Percentiles rank a stretch among this genome's conserved stretches.
These are phyloP conservation scores for Asparagopsis taxiformis DNA, from an alignment of 31 red algal species.

Conservation along the genomic window DNA sequence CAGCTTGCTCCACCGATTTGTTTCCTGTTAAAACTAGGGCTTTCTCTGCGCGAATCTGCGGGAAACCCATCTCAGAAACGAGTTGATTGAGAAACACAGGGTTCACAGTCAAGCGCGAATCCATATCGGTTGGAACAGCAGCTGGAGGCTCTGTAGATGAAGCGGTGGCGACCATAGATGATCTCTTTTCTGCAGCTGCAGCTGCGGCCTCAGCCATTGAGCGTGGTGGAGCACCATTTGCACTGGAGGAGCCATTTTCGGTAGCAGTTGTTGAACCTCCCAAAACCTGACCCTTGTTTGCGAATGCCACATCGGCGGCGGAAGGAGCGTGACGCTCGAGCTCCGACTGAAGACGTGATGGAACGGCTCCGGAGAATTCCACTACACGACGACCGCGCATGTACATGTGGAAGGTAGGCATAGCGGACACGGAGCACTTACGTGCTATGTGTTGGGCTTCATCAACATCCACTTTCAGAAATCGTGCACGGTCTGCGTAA, in stretches of 20 bases:
- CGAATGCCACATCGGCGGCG: conserved; percentile 45
- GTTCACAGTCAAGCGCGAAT: conserved; percentile 51
- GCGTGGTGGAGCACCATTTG: neutral
- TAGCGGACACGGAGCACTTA: conserved; percentile 67
- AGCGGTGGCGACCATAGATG: neutral
- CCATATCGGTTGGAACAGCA: conserved; percentile 25
- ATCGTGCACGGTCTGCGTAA: conserved; percentile 64
- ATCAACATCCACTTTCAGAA: conserved; percentile 97
- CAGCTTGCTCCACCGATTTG: conserved; percentile 63
- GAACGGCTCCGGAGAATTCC: conserved; percentile 84
- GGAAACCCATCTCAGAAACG: conserved; percentile 90
- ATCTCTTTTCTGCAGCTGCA: neutral
- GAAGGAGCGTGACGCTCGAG: conserved; percentile 63
- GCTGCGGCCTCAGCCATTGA: conserved; percentile 2
- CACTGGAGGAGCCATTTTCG: neutral
- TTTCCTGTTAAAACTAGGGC: conserved; percentile 75
- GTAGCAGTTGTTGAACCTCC: conserved; percentile 6
- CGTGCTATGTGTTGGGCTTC: conserved; percentile 73
- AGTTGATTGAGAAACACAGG: conserved; percentile 38
- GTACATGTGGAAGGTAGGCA: conserved; percentile 98
- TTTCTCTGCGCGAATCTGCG: conserved; percentile 71
- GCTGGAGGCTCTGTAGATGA: neutral
- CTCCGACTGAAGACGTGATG: conserved; percentile 15
- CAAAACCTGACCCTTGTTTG: conserved; percentile 36
- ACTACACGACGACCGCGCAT: conserved; percentile 49